These are phyloP conservation scores for Nannochloris sp. DNA, from an alignment of 139 green algal species.

Conservation along the genomic window DNA sequence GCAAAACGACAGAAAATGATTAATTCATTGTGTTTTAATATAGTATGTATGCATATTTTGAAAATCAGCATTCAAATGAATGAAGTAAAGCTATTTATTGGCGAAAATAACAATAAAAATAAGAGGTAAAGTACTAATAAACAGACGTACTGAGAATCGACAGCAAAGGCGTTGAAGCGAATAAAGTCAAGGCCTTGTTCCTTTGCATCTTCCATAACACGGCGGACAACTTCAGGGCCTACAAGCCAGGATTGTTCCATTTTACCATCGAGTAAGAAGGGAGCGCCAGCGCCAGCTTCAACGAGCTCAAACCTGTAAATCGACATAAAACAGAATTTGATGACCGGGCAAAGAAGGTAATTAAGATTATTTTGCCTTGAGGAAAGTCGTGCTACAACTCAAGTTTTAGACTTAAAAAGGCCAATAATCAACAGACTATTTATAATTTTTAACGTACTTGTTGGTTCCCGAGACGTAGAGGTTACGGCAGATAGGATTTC, in stretches of 20 bases:
- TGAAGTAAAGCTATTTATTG: background rate
- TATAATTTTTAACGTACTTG: too few species aligned
- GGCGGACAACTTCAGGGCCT: background rate
- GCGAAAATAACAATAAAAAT: background rate
- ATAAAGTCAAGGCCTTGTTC: constrained; percentile 18
- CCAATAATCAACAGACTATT: too few species aligned
- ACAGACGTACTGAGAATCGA: constrained; percentile 12
- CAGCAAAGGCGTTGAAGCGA: constrained; percentile 23
- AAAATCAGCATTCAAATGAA: too few species aligned
- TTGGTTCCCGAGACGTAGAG: constrained; percentile 10
- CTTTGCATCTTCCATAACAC: constrained; percentile 24
- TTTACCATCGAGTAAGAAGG: constrained; percentile 6
- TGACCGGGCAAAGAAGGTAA: background rate
- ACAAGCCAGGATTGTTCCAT: background rate
- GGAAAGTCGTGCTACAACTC: background rate
- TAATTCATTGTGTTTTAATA: background rate
- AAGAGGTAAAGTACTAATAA: background rate
- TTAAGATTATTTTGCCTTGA: background rate
- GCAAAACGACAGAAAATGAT: background rate
- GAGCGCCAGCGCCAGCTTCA: constrained; percentile 8
- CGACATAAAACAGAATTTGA: background rate
- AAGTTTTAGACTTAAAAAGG: too few species aligned
- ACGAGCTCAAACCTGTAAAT: constrained; percentile 26
- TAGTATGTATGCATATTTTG: constrained; percentile 27
- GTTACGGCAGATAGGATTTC: background rate